Conservation (phyloP, 139 green algal species). For the Haematococcus lacustris region DNA sequence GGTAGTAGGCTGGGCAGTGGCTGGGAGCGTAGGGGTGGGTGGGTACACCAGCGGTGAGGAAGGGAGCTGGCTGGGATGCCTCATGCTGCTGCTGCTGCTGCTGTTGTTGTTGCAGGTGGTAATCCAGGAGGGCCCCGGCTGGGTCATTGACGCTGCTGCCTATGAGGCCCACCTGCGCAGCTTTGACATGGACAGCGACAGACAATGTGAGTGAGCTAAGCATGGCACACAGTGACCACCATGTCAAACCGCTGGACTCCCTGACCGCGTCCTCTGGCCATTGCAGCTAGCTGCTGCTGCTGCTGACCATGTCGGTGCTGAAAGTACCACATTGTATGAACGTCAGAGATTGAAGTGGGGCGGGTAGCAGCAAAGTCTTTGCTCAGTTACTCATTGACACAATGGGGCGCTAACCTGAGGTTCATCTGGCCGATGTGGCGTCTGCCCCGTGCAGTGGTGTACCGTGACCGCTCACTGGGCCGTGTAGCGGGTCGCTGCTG, state of each 20-base stretch:
- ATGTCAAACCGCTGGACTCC: too few species aligned
- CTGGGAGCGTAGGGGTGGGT: background rate
- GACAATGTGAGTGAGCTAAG: too few species aligned
- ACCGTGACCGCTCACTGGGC: background rate
- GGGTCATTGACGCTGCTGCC: constrained; percentile 2
- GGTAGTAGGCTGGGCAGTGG: background rate
- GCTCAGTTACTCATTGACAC: too few species aligned
- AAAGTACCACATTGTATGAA: too few species aligned
- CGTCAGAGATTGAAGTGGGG: too few species aligned
- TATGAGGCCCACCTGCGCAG: background rate
- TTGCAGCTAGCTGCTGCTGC: too few species aligned
- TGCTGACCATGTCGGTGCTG: too few species aligned
- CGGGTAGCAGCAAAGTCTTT: too few species aligned
- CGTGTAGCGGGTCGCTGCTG: background rate
- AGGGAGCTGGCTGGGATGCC: background rate
- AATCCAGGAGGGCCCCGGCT: constrained; percentile 10
- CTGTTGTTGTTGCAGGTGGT: background rate
- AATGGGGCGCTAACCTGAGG: too few species aligned
- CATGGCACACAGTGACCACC: too few species aligned
- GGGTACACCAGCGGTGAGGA: background rate
- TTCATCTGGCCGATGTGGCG: too few species aligned
- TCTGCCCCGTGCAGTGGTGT: background rate
- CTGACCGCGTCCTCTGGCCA: too few species aligned
- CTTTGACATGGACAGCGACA: background rate
- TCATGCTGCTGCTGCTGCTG: background rate